Percentiles rank a stretch among this genome's conserved stretches.
Evolutionary conservation across 73 alveolate species (phyloP).

Genomic region (Paramecium caudatum): DNA sequence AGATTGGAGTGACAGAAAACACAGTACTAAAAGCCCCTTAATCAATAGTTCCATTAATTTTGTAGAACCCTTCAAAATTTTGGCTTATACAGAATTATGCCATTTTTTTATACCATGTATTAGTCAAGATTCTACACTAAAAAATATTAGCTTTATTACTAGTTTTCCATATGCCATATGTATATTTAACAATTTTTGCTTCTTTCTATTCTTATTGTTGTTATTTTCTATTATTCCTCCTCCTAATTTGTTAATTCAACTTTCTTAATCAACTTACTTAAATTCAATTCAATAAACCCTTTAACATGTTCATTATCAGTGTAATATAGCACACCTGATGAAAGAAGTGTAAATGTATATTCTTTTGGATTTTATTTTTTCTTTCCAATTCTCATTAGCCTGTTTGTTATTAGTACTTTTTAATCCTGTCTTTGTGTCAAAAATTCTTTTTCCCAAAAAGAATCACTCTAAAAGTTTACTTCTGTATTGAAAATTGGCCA

Average conservation of each 20-base stretch:
- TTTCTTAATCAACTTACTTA: not conserved
- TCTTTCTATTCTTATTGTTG: constrained; percentile 33
- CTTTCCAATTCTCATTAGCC: constrained; percentile 2
- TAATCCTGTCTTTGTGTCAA: not conserved
- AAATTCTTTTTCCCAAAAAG: not conserved
- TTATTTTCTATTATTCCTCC: not conserved
- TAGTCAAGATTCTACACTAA: constrained; percentile 7
- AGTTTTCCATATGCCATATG: constrained; percentile 9
- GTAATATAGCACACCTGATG: not conserved
- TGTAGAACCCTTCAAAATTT: constrained; percentile 57
- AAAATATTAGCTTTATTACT: constrained; percentile 1
- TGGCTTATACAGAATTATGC: constrained; percentile 21
- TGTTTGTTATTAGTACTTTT: not conserved
- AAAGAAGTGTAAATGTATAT: not conserved
- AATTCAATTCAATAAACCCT: not conserved
- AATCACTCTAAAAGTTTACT: not conserved
- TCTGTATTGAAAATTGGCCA: constrained; percentile 8
- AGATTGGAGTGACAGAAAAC: not conserved
- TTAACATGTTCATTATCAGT: not conserved
- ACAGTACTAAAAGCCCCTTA: constrained; percentile 29
- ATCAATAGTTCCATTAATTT: not conserved
- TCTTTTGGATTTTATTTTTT: not conserved
- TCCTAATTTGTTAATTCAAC: constrained; percentile 3
- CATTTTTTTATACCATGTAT: constrained; percentile 15
- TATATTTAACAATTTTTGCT: not conserved